Conservation (phyloP, 1,139 yeast genomes). For the Candida glucosophila region DNA sequence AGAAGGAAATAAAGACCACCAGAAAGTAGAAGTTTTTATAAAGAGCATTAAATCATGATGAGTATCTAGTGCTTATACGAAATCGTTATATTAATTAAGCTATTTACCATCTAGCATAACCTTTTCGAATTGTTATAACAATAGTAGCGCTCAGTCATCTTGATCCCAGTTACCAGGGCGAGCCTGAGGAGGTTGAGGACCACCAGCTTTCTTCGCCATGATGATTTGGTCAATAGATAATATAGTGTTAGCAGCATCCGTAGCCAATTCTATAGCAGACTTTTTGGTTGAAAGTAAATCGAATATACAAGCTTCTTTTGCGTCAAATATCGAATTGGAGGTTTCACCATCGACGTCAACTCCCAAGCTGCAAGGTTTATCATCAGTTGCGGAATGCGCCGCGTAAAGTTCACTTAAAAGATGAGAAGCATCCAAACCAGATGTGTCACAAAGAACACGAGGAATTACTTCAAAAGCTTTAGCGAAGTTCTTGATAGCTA, state of each 20-base stretch:
- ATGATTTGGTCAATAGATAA: constrained; percentile 85
- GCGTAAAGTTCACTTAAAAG: constrained; percentile 82
- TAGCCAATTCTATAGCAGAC: constrained; percentile 87
- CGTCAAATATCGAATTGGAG: constrained; percentile 64
- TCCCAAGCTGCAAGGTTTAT: constrained; percentile 41
- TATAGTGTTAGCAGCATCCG: constrained; percentile 90
- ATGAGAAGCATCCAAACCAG: constrained; percentile 88
- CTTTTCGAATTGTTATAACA: neutral
- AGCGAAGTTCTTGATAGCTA: constrained; percentile 91
- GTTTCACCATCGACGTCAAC: constrained; percentile 65
- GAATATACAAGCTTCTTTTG: constrained; percentile 58
- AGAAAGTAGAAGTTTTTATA: constrained; percentile 54
- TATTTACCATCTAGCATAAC: neutral
- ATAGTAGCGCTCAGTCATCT: constrained; percentile 60
- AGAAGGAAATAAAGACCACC: constrained; percentile 56
- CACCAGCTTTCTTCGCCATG: constrained; percentile 96
- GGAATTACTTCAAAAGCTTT: constrained; percentile 93
- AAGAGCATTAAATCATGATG: neutral
- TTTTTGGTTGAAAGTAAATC: constrained; percentile 77
- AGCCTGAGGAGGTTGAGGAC: constrained; percentile 84
- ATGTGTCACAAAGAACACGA: constrained; percentile 85
- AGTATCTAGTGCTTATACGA: too few relatives aligned
- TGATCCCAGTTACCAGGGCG: constrained; percentile 97
- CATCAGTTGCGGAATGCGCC: constrained; percentile 48
- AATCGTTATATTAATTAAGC: too few relatives aligned